Base-by-base conservation (phyloP, 176 grass and related monocot genomes). In the Oropetium thomaeum region DNA sequence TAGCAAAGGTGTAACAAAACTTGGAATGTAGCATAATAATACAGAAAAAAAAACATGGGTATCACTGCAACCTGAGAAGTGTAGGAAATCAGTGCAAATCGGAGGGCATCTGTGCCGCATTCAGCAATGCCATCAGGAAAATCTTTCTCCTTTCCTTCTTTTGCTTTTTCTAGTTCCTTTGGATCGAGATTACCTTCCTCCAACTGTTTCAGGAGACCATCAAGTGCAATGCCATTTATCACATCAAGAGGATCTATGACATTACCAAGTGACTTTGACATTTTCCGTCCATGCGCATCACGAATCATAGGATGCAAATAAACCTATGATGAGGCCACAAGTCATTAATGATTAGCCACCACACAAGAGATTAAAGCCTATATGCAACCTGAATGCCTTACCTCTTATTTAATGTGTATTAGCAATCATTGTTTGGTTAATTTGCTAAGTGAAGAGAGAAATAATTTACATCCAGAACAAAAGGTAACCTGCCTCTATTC, bases 261-360 rank as follows among this genome's bases (percentile, higher is more conserved):
- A 20, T 97, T 93, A 22, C 93, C 93, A 61, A 93, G 77, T 34
- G 90, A 97, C 54, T 97, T 93, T 40, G 90, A 93, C 88, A 97
- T 93, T 68, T 97, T 97, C 9, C 86, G 71, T 12, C 90, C 90
- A 67, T 91, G 93, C 30, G 93, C 90, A 84, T 97, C 93, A 22
- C 93, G 87, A 58, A 97, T 81, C 69, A 97, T 93, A 47, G 90
- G 93, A 73, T 93, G 93, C 78, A 97, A 88, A 85, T 97, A 97
- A 33, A 97, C 90, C 90, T 97, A 65, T 6, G 1, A 86, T 63
- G 44, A 31, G 29, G 30, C 11, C 2, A 33, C 16, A 63, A n/a
- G 30, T 34, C 62, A 67, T 74, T 51, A 57, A 27, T 57, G 53
- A 48, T 48, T n/a, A n/a, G 33, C 33, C 42, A 25, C 23, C 1